Percentiles rank a stretch among this genome's conserved stretches.
phyloP scores from a whole-genome alignment of 2,329 filamentous ascomycete species.

The Lasiodiplodia sp. region DNA sequence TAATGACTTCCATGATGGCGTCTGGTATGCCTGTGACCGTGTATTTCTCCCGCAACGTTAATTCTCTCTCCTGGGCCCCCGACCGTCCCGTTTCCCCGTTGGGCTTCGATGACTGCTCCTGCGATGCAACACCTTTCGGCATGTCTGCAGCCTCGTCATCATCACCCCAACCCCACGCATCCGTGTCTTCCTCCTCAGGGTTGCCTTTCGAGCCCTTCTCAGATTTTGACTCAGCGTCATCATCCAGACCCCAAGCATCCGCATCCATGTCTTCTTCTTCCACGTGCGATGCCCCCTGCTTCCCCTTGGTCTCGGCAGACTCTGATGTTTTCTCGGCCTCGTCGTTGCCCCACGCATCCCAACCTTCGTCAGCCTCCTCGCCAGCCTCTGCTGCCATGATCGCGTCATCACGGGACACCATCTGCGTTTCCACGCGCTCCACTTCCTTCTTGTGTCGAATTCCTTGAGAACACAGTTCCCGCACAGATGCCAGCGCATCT shows the following conservation, averaged over 20 bases:
- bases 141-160: constrained; percentile 52
- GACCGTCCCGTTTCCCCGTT: constrained; percentile 42
- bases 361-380: constrained; percentile 70
- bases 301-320: constrained; percentile 24
- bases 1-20: constrained; percentile 73
- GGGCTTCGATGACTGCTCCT: constrained; percentile 35
- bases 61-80: constrained; percentile 59
- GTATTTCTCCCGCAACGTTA: constrained; percentile 85
- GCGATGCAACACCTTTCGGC: constrained; percentile 34
- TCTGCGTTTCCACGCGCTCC: constrained; percentile 84
- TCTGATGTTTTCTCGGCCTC: constrained; percentile 48
- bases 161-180: constrained; percentile 88
- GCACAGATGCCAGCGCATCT: constrained; percentile 75
- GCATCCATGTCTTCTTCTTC: constrained; percentile 51
- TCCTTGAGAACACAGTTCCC: constrained; percentile 71
- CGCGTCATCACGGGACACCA: constrained; percentile 73
- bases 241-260: constrained; percentile 57
- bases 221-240: constrained; percentile 41
- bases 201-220: constrained; percentile 48
- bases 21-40: constrained; percentile 88
- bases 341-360: constrained; percentile 82
- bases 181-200: constrained; percentile 53
- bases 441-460: constrained; percentile 73
- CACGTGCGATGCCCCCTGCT: constrained; percentile 34
- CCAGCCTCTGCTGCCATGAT: constrained; percentile 64